Conservation (phyloP, 1,284 basidiomycete genomes). For the Fistulinella cinereoalba region DNA sequence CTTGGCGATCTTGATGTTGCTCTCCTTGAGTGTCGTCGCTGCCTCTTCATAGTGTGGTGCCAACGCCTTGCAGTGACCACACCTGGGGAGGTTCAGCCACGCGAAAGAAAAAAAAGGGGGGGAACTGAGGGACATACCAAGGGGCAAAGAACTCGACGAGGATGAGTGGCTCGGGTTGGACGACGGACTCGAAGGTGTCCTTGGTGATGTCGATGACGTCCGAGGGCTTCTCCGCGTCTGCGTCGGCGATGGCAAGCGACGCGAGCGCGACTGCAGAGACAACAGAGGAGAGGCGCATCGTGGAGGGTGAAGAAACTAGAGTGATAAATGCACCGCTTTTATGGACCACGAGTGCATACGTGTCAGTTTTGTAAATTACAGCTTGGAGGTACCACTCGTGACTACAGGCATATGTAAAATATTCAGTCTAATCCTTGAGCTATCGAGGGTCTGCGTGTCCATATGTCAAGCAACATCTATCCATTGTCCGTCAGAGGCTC, state of each 20-base stretch:
- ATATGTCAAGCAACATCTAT: background rate
- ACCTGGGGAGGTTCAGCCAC: conserved; percentile 45
- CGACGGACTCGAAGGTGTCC: conserved; percentile 67
- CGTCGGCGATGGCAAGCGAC: conserved; percentile 53
- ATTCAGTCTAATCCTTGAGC: too few relatives aligned
- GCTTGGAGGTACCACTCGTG: too few relatives aligned
- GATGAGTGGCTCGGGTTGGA: conserved; percentile 73
- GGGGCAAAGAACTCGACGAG: conserved; percentile 97
- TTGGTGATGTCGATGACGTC: conserved; percentile 81
- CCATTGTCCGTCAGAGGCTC: conserved; percentile 37
- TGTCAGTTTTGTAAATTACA: conserved; percentile 19
- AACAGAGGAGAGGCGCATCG: conserved; percentile 65
- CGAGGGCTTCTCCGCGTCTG: conserved; percentile 57
- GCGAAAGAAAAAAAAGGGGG: background rate
- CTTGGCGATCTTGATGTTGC: conserved; percentile 90
- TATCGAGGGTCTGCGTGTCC: too few relatives aligned
- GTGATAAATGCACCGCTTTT: conserved; percentile 15
- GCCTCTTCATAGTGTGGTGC: conserved; percentile 96
- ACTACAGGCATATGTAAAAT: too few relatives aligned
- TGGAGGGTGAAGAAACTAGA: conserved; percentile 10
- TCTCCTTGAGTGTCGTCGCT: conserved; percentile 87
- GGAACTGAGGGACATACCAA: conserved; percentile 50
- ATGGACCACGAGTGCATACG: conserved; percentile 28
- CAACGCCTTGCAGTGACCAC: conserved; percentile 89
- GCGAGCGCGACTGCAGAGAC: conserved; percentile 54